Percentiles rank a stretch among this genome's conserved stretches.
These are phyloP conservation scores for Rhizoclosmatium sp. DNA, from an alignment of 192 early-diverging fungal genomes.

Conservation along the genomic window DNA sequence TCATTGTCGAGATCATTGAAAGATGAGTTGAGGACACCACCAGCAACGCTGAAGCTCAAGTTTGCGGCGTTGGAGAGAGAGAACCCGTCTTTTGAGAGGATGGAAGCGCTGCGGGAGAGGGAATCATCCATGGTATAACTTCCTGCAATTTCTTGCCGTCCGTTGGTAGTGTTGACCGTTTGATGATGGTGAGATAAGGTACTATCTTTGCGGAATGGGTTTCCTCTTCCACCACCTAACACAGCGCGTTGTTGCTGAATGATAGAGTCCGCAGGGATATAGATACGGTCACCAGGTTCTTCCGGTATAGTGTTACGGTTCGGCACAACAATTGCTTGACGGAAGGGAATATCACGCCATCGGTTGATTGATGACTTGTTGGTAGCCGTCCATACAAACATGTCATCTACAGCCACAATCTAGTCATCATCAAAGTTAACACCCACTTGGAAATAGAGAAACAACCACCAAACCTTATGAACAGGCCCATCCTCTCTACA, in stretches of 20 bases:
- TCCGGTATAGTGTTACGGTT: conserved; percentile 52
- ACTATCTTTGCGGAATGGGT: background rate
- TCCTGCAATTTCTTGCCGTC: background rate
- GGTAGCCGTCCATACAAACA: conserved; percentile 93
- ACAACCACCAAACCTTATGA: conserved; percentile 57
- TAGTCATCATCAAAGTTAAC: conserved; percentile 34
- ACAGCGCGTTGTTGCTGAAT: conserved; percentile 26
- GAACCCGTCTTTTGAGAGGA: background rate
- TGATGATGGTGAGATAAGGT: background rate
- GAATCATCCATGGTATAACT: background rate
- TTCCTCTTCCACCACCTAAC: background rate
- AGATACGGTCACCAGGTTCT: conserved; percentile 33
- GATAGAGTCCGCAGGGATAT: conserved; percentile 44
- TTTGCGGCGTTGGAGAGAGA: background rate
- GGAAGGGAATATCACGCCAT: conserved; percentile 80
- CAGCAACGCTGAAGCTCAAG: background rate
- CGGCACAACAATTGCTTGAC: conserved; percentile 47
- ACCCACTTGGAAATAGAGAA: background rate
- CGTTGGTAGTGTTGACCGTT: background rate
- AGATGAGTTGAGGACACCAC: background rate
- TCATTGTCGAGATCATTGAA: background rate
- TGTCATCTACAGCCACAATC: conserved; percentile 84
- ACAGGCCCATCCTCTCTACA: conserved; percentile 87
- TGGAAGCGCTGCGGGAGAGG: conserved; percentile 1
- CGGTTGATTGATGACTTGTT: conserved; percentile 81